A percentile compares a stretch with the other conserved stretches of the same genome.
These are phyloP conservation scores for Grosmannia huntii DNA, from an alignment of 2,329 filamentous ascomycete species.

Conservation along the genomic window DNA sequence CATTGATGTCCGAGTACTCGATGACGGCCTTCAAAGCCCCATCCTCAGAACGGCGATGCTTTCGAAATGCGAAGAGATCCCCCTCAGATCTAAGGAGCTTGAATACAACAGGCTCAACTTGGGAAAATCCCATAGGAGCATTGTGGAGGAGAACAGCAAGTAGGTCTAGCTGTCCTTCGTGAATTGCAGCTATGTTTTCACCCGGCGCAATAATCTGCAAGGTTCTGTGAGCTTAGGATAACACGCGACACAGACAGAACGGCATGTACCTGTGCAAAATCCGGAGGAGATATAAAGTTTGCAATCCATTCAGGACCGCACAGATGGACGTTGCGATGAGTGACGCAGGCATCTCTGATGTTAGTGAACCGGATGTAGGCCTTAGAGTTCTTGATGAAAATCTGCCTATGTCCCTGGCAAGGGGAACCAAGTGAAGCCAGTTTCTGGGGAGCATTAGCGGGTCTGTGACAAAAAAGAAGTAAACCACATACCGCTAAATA, in stretches of 20 bases:
- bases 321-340: constrained; percentile 31
- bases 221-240: not conserved
- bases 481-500: constrained; percentile 30
- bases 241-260: not conserved
- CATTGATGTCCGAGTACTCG: constrained; percentile 38
- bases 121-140: constrained; percentile 6
- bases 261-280: constrained; percentile 27
- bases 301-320: constrained; percentile 33
- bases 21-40: constrained; percentile 33
- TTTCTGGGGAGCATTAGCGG: constrained; percentile 22
- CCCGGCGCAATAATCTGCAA: constrained; percentile 18
- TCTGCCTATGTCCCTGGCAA: constrained; percentile 24
- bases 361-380: constrained; percentile 46
- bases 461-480: constrained; percentile 3
- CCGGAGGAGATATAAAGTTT: constrained; percentile 29
- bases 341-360: constrained; percentile 43
- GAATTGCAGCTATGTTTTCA: constrained; percentile 22
- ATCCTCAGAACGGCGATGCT: constrained; percentile 25
- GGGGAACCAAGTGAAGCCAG: constrained; percentile 22
- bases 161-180: constrained; percentile 43
- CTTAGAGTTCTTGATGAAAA: constrained; percentile 24
- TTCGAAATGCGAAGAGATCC: constrained; percentile 38
- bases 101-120: constrained; percentile 26
- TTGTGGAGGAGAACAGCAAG: constrained; percentile 23
- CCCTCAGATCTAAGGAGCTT: constrained; percentile 33